phyloP scores from a whole-genome alignment of 139 green algal genomes.

The Monoraphidium neglectum region DNA sequence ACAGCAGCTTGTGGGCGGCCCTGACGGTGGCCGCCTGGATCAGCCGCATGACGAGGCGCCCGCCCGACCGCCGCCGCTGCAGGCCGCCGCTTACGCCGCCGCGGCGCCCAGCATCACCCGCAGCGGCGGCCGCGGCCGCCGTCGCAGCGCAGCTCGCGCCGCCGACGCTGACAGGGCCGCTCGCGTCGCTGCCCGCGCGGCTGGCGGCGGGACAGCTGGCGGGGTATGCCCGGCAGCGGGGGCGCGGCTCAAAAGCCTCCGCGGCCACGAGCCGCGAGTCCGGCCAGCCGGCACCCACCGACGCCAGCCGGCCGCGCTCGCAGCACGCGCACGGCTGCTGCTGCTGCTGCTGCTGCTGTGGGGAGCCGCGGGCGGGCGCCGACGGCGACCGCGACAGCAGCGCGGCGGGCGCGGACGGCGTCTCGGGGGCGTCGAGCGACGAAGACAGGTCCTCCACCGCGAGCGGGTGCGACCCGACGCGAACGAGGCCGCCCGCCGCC shows the following conservation, averaged over 20 bases:
- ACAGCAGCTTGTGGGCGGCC: constrained; percentile 16
- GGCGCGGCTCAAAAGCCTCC: too few species aligned
- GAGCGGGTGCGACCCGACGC: too few species aligned
- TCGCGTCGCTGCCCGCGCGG: neutral
- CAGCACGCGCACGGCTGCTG: neutral
- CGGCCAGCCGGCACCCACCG: too few species aligned
- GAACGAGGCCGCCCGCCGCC: too few species aligned
- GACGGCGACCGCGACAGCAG: neutral
- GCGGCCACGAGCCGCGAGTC: too few species aligned
- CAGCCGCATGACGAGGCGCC: constrained; percentile 26
- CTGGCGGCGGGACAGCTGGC: neutral
- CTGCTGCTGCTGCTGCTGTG: constrained; percentile 5
- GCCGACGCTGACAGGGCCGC: neutral
- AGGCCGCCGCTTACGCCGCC: neutral
- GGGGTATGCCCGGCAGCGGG: too few species aligned
- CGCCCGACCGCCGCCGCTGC: neutral
- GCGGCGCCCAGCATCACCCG: too few species aligned
- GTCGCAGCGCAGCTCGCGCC: neutral
- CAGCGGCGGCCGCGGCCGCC: too few species aligned
- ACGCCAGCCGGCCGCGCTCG: too few species aligned
- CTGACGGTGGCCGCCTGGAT: constrained; percentile 26
- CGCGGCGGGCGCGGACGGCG: neutral
- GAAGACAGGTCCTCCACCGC: too few species aligned
- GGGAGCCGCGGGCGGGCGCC: neutral
- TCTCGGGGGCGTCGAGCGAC: neutral